Base-by-base conservation (phyloP, 2,329 filamentous ascomycete genomes). In the Emmonsiellopsis sp. region DNA sequence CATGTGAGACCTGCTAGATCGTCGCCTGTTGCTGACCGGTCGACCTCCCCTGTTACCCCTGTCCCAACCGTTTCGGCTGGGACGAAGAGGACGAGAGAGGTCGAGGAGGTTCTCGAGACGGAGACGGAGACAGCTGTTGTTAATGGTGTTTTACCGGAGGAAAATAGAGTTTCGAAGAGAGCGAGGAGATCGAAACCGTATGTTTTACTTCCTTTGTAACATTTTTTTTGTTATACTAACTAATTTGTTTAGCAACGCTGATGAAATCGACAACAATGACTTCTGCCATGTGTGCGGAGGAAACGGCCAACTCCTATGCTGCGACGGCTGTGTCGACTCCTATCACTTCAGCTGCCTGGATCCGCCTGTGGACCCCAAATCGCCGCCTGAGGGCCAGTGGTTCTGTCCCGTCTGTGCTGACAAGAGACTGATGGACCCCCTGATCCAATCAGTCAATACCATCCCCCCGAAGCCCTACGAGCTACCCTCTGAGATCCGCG, bases 341-440 rank as follows among this genome's bases (percentile, higher is more conserved):
- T 96, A 94, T 71, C 93, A 97, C 71, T 89, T 93, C 67, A 79
- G 82, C 55, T 97, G 93, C 68, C 82, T 93, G 60, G 86, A 94
- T 69, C 90, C 92, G 57, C 86, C 89, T 40, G 76, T 89, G 60
- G 78, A 83, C 53, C 79, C 81, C 49, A 76, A 78, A 52, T 69
- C 75, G 55, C 76, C 85, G 55, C 84, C 85, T 9, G 83, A 87
- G 55, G 86, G 89, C 62, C 72, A 78, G 55, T 97, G 90, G 88
- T 93, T 80, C 69, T 97, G 92, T 73, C 86, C 87, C 62, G 79
- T 81, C 59, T 73, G 67, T 59, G 62, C 57, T 68, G 58, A 75
- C 75, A 71, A 74, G 66, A 68, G 84, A 75, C 61, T 77, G 72
- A 69, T 93, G 82, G 73, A 80, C 70, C 72, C 75, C 13, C 76